A percentile compares a stretch with the other conserved stretches of the same genome.
phyloP scores from a whole-genome alignment of 2,329 filamentous ascomycete species.

The Colletotrichum filicis region DNA sequence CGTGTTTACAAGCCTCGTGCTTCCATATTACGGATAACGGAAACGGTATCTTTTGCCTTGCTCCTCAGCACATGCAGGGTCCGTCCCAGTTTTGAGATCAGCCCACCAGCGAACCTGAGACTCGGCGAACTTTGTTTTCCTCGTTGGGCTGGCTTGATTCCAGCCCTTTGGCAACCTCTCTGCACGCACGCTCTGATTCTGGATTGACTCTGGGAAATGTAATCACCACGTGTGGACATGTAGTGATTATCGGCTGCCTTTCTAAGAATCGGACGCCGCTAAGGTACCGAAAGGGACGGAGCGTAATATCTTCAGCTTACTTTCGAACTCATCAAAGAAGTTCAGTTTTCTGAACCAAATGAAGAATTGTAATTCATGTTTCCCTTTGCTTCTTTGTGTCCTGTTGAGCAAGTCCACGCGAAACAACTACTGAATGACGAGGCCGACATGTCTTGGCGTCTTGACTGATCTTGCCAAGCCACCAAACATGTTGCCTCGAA shows the following conservation, averaged over 20 bases:
- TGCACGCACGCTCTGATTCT: background rate
- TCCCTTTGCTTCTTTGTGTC: background rate
- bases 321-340: background rate
- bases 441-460: conserved; percentile 13
- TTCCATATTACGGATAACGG: background rate
- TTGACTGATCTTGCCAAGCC: background rate
- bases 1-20: background rate
- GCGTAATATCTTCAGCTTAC: background rate
- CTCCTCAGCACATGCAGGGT: background rate
- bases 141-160: background rate
- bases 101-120: conserved; percentile 1
- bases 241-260: background rate
- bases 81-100: background rate
- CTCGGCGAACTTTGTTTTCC: conserved; percentile 10
- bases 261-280: background rate
- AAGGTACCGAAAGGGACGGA: background rate
- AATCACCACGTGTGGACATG: background rate
- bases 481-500: background rate
- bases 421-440: conserved; percentile 8
- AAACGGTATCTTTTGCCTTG: background rate
- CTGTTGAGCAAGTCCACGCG: background rate
- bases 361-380: background rate
- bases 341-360: background rate
- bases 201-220: background rate
- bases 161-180: background rate